Evolutionary conservation across 495 filamentous ascomycete species (phyloP), one percentile per base, ranked within the genome.

Genomic region (Daldinia bambusicola): DNA sequence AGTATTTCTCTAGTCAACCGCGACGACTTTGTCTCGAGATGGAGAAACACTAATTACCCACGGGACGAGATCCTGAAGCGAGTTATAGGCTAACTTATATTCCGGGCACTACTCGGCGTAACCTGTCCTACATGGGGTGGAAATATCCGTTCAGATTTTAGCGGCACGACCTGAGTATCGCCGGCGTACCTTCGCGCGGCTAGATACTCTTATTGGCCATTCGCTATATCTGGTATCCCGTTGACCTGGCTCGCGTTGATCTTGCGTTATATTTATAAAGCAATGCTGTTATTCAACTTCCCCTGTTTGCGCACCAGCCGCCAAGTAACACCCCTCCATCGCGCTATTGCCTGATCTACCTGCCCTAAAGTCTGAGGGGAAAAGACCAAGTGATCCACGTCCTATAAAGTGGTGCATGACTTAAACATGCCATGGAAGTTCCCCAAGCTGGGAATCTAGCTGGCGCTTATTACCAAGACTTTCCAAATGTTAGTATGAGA

Each of bases 1-100:
- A 7, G 78, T 71, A 75, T 14, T 74, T 62, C 55, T 32, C 41
- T 70, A 94, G 93, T 95, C 65, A 93, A 92, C 74, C 88, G 89
- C 41, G 94, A 98, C 74, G 94, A 97, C 78, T 98, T 89, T 74
- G 82, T 93, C 64, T 95, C 92, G 8, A 85, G 89, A 61, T 93
- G 87, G 79, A 88, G 89, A 61, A 89, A 92, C 69, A 87, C 89
- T 0, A 91, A 92, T 72, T 89, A 83, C 57, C 84, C 83, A 20
- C 82, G 84, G 18, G 79, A 89, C 40, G 77, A 86, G 20, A 82
- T 91, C 45, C 18, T 78, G 37, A 75, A 69, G 64, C 65, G 70
- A 73, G 74, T 82, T 16, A 78, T 75, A 63, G 77, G 82, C 36
- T 81, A 75, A 45, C 58, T 12, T 58, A 55, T 48, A 41, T 13